Evolutionary conservation across 208 protist genomes (phyloP), one percentile per base, ranked within the genome.

Genomic region (Wallacemonas rigidus): DNA sequence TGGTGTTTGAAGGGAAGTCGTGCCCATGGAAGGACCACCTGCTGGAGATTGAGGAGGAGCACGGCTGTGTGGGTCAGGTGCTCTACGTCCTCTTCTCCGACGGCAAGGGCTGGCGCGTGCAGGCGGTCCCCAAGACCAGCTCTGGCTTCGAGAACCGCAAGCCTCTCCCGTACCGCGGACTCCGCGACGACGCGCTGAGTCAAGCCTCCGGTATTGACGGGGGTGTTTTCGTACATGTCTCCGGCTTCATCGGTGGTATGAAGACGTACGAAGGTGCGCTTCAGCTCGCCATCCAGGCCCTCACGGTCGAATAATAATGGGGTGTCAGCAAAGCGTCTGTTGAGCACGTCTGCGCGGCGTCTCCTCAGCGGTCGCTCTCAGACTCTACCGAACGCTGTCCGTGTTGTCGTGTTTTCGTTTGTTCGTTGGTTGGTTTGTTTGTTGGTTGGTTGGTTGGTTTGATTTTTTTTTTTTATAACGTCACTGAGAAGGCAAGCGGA

Each of bases 211-310:
- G 95, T 38, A 95, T 99, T 58, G 72, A 86, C 1, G 96, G 93
- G 12, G 85, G 95, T 69, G 81, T 98, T 5, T 99, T 99, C 71
- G 91, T 97, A 51, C 98, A 99, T 76, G 95, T 94, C 14, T 88
- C 85, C 35, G 98, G 98, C 40, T 99, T 99, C 71, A 98, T 99
- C 80, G 97, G 96, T 38, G 97, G 97, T 15, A 97, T 98, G 81
- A 89, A 89, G 57, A 98, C 90, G 2, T 95, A 92, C 72, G 97
- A 99, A 12, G 96, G 95, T 8, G 97, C 95, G 43, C 61, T 99
- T 58, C 62, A 79, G 44, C 95, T 99, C 69, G 97, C 98, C 38
- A 82, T 83, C 53, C 89, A 90, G 79, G 82, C 93, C 9, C 64
- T 98, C 38, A 78, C 75, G 1, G 38, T 43, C 45, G 35, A 51